Percentiles rank a stretch among this genome's conserved stretches.
These are phyloP conservation scores for Oryza nivara DNA, from an alignment of 176 grass and related monocot species.

Conservation along the genomic window DNA sequence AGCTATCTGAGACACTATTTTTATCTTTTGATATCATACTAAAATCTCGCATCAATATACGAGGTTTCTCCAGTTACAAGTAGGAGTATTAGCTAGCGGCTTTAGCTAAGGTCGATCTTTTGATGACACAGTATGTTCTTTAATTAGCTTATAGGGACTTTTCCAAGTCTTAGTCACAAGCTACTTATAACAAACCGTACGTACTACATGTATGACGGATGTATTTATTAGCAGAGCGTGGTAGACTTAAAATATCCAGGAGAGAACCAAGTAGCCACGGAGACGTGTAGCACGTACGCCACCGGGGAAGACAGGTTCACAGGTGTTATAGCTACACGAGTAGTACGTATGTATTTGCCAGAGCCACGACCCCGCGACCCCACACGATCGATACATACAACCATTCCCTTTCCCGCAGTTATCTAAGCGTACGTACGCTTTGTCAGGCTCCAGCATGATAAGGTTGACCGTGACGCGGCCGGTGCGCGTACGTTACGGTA, in stretches of 20 bases:
- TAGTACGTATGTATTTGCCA: not conserved
- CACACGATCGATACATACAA: not conserved
- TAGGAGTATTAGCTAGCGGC: too few relatives aligned
- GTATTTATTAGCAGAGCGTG: not conserved
- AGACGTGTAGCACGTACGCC: not conserved
- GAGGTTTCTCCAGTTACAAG: too few relatives aligned
- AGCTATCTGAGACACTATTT: too few relatives aligned
- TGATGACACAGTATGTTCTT: not conserved
- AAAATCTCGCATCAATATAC: too few relatives aligned
- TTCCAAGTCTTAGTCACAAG: too few relatives aligned
- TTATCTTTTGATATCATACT: too few relatives aligned
- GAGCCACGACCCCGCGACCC: too few relatives aligned
- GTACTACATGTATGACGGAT: too few relatives aligned
- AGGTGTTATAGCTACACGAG: not conserved
- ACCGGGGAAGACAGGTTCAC: not conserved
- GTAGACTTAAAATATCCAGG: not conserved
- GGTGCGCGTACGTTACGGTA: not conserved
- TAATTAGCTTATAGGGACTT: not conserved
- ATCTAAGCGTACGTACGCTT: not conserved
- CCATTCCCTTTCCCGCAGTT: not conserved
- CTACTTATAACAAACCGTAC: too few relatives aligned
- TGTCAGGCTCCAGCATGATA: slow-evolving; percentile 4
- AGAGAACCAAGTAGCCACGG: not conserved
- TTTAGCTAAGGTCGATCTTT: too few relatives aligned
- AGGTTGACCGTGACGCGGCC: slow-evolving; percentile 17